Evolutionary conservation across 2,329 filamentous ascomycete genomes (phyloP), one percentile per base, ranked within the genome.

Genomic region (Botrytis aclada): DNA sequence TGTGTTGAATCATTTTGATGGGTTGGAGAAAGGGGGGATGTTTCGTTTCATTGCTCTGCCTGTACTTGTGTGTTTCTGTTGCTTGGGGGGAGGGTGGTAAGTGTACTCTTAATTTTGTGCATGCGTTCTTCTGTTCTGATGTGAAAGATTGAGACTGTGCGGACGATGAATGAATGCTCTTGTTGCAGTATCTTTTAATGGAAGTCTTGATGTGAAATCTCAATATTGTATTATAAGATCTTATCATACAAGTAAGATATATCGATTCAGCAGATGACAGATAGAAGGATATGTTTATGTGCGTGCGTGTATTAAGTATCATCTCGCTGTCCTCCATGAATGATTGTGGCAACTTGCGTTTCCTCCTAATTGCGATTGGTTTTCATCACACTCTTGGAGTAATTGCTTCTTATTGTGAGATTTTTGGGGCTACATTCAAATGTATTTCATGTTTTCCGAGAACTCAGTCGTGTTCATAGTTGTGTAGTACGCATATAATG

Each of bases 111-210:
- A 12, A 6, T 14, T n/a, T 14, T 14, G 12, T 51, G 25, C 12
- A 14, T 51, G 10, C n/a, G 22, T 14, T 14, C 10, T n/a, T n/a
- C n/a, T 12, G 12, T 6, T 51, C n/a, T 4, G 10, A 6, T 51
- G 47, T n/a, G 25, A n/a, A 2, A 12, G 25, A 51, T n/a, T 14
- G 25, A n/a, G n/a, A 6, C n/a, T 25, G 25, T 51, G 25, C 12
- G 14, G 47, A n/a, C 6, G 25, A 2, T 51, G 2, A n/a, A 51
- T n/a, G 47, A 51, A 51, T 6, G 25, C 10, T 51, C 1, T 51
- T 51, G 1, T n/a, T n/a, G 0, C 1, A 25, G 22, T 51, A n/a
- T 14, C 14, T 2, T n/a, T 12, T 25, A 6, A 7, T 6, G 4
- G 10, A n/a, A n/a, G 47, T 51, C 47, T 51, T 5, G 2, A n/a